Evolutionary conservation across 495 filamentous ascomycete species (phyloP), one percentile per base, ranked within the genome.

Genomic region (Cercophora sp.): DNA sequence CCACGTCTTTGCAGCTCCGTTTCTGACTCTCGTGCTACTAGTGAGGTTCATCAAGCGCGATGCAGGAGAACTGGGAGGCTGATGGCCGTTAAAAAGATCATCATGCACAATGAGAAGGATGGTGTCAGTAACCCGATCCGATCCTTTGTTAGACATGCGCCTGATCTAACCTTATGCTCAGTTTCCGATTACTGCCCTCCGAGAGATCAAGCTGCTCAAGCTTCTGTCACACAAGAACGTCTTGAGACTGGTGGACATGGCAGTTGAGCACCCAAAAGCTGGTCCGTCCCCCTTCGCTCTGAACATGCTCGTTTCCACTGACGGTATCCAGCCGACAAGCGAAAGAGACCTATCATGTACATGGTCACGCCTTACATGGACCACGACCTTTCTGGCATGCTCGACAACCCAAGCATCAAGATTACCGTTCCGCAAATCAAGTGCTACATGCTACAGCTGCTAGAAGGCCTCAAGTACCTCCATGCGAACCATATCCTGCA

Each of bases 301-400:
- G n/a, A n/a, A n/a, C n/a, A n/a, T n/a, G n/a, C n/a, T n/a, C n/a
- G n/a, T n/a, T n/a, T n/a, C n/a, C n/a, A n/a, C n/a, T n/a, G n/a
- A n/a, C n/a, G n/a, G n/a, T n/a, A n/a, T n/a, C 11, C 56, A 82
- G 80, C 74, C 42, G 87, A 91, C 66, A 89, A 87, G 58, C 80
- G 83, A 42, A 93, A 91, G 68, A 83, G 86, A 52, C 85, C 88
- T 0, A 88, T 89, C 65, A 87, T 97, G 78, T 97, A 96, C 66
- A 99, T 99, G 93, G 93, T 96, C 45, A 95, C 85, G 20, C 92
- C 91, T 26, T 99, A 97, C 65, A 96, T 97, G 92, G 93, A 97
- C 60, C 93, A 99, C 65, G 93, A 99, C 65, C 78, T 99, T 5
- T 95, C 92, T 15, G 93, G 93, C 48, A 80, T 99, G 11, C 80